Evolutionary conservation across 1,284 basidiomycete genomes (phyloP).

Genomic region (Pascua guehoae): DNA sequence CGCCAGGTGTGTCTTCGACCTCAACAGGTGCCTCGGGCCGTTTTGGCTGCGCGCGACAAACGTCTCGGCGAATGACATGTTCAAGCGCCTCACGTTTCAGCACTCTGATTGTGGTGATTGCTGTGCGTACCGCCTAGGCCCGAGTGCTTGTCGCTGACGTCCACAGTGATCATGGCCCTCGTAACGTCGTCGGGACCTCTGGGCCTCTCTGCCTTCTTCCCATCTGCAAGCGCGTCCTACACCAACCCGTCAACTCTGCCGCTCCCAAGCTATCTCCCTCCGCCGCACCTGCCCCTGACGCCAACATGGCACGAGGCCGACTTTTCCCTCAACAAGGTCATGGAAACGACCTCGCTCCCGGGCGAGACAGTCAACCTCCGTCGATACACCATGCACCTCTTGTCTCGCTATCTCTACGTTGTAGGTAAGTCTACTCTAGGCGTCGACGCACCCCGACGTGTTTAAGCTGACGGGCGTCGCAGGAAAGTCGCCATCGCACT

Average conservation of each 20-base stretch:
- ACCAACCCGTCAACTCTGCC: conserved; percentile 6
- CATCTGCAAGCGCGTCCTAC: conserved; percentile 30
- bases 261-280: conserved; percentile 25
- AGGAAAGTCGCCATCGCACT: conserved; percentile 20
- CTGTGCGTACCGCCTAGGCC: conserved; percentile 41
- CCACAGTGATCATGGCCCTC: conserved; percentile 52
- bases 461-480: no score
- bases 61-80: conserved; percentile 48
- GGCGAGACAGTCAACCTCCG: conserved; percentile 46
- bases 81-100: conserved; percentile 55
- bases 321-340: conserved; percentile 50
- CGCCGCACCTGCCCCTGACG: conserved; percentile 52
- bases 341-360: conserved; percentile 34
- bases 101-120: conserved; percentile 55
- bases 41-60: conserved; percentile 38
- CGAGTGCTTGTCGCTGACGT: background rate
- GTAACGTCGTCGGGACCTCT: conserved; percentile 51
- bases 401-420: conserved; percentile 53
- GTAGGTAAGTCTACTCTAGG: conserved; percentile 24
- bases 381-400: conserved; percentile 49
- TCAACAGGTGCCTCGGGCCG: conserved; percentile 44
- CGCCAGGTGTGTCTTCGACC: conserved; percentile 36
- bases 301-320: conserved; percentile 50
- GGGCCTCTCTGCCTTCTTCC: conserved; percentile 55
- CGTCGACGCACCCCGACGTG: background rate